A percentile compares a stretch with the other conserved stretches of the same genome.
Conservation (phyloP, 2,329 filamentous ascomycete genomes). For the Chaetomiaceae sp. region DNA sequence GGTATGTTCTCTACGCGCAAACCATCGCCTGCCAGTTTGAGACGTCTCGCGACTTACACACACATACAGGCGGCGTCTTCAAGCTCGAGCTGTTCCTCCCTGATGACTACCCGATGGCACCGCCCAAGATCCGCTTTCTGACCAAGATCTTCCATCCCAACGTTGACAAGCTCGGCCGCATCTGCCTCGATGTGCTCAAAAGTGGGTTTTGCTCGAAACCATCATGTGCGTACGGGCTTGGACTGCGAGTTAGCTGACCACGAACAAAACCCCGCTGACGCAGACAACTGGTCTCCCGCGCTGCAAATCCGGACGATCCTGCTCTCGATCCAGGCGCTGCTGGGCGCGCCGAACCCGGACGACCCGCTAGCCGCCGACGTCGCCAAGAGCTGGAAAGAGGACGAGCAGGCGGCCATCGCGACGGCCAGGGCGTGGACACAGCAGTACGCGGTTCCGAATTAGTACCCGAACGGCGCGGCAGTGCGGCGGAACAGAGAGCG, state of each 20-base stretch:
- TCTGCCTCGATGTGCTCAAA: conserved; percentile 95
- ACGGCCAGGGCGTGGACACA: conserved; percentile 90
- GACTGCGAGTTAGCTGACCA: too few species aligned
- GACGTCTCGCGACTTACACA: conserved; percentile 7
- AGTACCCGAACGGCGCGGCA: not conserved
- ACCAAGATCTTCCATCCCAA: conserved; percentile 99
- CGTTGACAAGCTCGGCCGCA: conserved; percentile 93
- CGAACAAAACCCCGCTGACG: conserved; percentile 3
- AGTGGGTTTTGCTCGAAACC: conserved; percentile 53
- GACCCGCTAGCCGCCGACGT: conserved; percentile 98
- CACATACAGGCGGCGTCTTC: conserved; percentile 65
- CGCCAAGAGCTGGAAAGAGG: conserved; percentile 95
- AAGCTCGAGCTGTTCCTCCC: conserved; percentile 96
- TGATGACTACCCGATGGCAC: conserved; percentile 98
- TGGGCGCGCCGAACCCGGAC: conserved; percentile 94
- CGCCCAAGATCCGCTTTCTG: conserved; percentile 95
- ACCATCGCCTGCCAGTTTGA: not conserved
- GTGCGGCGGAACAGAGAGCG: not conserved
- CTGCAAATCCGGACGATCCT: conserved; percentile 97
- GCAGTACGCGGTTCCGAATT: conserved; percentile 61
- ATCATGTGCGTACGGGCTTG: not conserved
- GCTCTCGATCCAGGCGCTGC: conserved; percentile 94
- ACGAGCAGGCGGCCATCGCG: conserved; percentile 85
- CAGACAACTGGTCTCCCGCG: conserved; percentile 97
- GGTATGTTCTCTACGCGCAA: conserved; percentile 45